These are phyloP conservation scores for Nicotiana attenuata DNA, from an alignment of 257 asterid genomes.

Conservation along the genomic window DNA sequence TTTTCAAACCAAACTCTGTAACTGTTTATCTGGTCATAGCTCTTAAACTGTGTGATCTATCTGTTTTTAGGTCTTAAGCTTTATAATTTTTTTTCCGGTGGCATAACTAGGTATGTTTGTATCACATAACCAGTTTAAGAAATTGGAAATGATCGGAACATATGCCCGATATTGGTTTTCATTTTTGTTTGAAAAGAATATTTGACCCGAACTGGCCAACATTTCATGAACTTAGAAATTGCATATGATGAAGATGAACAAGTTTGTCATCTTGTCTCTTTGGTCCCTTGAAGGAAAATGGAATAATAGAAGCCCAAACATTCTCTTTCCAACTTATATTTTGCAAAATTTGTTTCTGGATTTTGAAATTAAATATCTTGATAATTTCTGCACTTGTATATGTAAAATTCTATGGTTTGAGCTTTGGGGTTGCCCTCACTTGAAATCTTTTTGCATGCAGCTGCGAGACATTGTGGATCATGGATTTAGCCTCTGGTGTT, in stretches of 20 bases:
- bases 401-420: neutral
- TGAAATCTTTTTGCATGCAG: slow-evolving; percentile 35
- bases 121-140: neutral
- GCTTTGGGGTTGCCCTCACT: neutral
- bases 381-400: neutral
- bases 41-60: neutral
- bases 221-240: neutral
- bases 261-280: neutral
- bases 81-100: neutral
- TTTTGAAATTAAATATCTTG: neutral
- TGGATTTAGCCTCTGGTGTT: slow-evolving; percentile 61
- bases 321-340: neutral
- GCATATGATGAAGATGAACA: neutral
- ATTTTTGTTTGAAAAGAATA: neutral
- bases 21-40: neutral
- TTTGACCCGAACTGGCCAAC: neutral
- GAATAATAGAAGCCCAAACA: neutral
- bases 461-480: slow-evolving; percentile 68
- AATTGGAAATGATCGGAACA: neutral
- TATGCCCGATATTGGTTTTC: neutral
- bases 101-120: neutral
- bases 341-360: neutral
- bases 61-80: neutral
- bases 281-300: neutral
- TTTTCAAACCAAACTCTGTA: neutral